A percentile compares a stretch with the other conserved stretches of the same genome.
Conservation (phyloP, 805 yeast species). For the Cyberlindnera nakhonratchasimensis region DNA sequence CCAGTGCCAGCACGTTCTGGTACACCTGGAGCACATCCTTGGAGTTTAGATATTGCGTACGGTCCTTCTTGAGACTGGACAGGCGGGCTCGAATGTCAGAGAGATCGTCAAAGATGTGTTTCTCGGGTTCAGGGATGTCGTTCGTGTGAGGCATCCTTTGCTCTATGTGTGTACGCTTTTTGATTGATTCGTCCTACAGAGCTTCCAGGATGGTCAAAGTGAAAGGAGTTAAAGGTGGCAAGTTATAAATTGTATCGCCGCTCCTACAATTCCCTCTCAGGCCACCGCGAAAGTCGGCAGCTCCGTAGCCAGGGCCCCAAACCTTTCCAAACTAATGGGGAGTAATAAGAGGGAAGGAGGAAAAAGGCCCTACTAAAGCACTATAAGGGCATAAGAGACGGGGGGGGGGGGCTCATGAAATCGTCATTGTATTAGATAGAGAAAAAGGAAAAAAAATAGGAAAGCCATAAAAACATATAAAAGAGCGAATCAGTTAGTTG, state of each 20-base stretch:
- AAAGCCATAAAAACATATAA: constrained; percentile 1
- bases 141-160: constrained; percentile 29
- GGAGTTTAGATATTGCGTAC: constrained; percentile 61
- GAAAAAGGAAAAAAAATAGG: too few relatives aligned
- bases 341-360: too few relatives aligned
- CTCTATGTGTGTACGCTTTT: too few relatives aligned
- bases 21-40: constrained; percentile 62
- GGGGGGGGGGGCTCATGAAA: constrained; percentile 1
- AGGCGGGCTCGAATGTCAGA: constrained; percentile 41
- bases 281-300: constrained; percentile 1
- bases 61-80: constrained; percentile 55
- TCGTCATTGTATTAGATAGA: neutral
- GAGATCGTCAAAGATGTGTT: constrained; percentile 37
- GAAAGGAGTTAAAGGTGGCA: neutral
- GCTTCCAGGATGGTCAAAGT: too few relatives aligned
- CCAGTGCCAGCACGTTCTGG: constrained; percentile 49
- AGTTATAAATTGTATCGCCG: constrained; percentile 2
- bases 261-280: constrained; percentile 1
- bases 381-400: too few relatives aligned
- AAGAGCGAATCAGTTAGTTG: neutral
- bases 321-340: neutral
- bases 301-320: neutral
- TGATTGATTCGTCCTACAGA: too few relatives aligned
- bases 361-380: too few relatives aligned
- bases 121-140: constrained; percentile 36